Conservation (phyloP, 495 filamentous ascomycete species). For the Chaetomium tenue region DNA sequence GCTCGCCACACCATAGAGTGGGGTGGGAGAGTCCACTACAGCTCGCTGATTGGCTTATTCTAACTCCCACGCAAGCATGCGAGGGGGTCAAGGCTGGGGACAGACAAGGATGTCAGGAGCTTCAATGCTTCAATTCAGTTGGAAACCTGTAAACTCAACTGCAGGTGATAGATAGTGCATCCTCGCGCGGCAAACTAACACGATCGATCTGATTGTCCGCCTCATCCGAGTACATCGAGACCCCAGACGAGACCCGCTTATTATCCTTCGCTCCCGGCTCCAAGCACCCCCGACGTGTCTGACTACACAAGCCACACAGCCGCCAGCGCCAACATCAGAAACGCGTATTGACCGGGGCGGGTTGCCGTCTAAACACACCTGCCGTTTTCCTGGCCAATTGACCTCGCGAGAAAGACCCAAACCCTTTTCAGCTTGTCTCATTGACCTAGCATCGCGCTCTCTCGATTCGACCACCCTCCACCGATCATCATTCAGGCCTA, state of each 20-base stretch:
- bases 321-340: slow-evolving; percentile 3
- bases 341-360: slow-evolving; percentile 4
- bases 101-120: neutral
- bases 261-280: neutral
- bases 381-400: neutral
- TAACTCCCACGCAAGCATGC: too few species aligned
- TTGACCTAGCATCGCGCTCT: neutral
- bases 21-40: too few species aligned
- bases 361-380: neutral
- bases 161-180: neutral
- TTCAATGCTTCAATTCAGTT: neutral
- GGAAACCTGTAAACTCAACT: neutral
- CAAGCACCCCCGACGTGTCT: neutral
- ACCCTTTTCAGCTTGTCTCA: neutral
- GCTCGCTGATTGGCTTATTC: too few species aligned
- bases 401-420: neutral
- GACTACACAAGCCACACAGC: neutral
- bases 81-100: too few species aligned
- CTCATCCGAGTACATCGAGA: neutral
- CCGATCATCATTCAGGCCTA: neutral
- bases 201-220: slow-evolving; percentile 1
- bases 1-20: too few species aligned
- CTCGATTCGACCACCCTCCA: neutral
- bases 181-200: neutral
- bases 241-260: neutral